Base-by-base conservation (phyloP, 2,329 filamentous ascomycete species). In the Talaromyces sp. region DNA sequence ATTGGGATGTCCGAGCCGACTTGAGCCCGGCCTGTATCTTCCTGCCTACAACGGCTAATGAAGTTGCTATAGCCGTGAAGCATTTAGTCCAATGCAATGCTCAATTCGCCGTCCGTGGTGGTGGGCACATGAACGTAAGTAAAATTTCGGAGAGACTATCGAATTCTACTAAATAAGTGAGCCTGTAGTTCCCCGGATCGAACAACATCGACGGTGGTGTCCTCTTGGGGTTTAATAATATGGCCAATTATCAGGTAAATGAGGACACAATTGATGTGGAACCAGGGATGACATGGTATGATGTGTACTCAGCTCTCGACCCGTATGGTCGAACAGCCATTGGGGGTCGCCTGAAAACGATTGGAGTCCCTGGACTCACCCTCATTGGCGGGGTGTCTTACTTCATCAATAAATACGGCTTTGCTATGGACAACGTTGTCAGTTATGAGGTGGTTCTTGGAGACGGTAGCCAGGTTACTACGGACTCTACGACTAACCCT, bases 41-140 rank as follows among this genome's bases (percentile, higher is more conserved):
- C 34, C 52, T 71, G n/a, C 73, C 73, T 1, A 33, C 27, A 3
- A 63, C 65, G 6, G 68, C 69, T 5, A 42, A 63, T 14, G 58
- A 69, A 40, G 69, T 76, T 3, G 65, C 72, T 1, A 57, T 60
- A 23, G 70, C 68, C 1, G 56, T 75, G 2, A 54, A 61, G 5
- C 64, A 69, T 0, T 61, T 75, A 7, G 50, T 36, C 3, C n/a
- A 33, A 0, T 70, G 71, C 67, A 54, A 76, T 53, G 64, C 73
- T 5, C 75, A 77, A 33, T 86, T 86, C 62, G 83, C 83, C 3
- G 70, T 86, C 68, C 82, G 84, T 65, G 81, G 81, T 0, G 84
- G 83, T 27, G 84, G 84, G 0, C 83, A 86, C 67, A 72, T 72
- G 70, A 70, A 68, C 50, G 23, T 23, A 23, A 23, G 23, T 23